Base-by-base conservation (phyloP, 169 alveolate species). In the Plasmodium gaboni region DNA sequence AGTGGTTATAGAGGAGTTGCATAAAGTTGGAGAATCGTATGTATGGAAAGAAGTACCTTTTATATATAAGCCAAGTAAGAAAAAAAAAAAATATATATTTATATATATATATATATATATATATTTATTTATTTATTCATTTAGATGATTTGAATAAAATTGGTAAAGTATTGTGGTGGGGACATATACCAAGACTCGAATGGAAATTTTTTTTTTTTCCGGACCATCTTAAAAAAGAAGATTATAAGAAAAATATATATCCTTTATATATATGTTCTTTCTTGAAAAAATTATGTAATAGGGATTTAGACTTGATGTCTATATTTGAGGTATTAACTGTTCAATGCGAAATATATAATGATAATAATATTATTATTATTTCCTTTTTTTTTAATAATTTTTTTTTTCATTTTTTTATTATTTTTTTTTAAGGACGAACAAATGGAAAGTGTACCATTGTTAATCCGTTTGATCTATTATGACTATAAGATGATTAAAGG, bases 131-230 rank as follows among this genome's bases (percentile, higher is more conserved):
- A 10, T 15, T 22, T 64, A 26, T 76, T 50, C 13, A 15, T 51
- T 53, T 55, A 80, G 90, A 48, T 1, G 48, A 80, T 60, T 26
- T 80, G 42, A 80, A 80, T 38, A 70, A 80, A 59, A 80, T 80
- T 28, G 90, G 90, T 3, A 53, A 73, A 17, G 32, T 80, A 24
- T 59, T 80, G 48, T 80, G 90, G 90, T 80, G 74, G 90, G 90
- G 90, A 2, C 90, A 80, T 71, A 46, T 80, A 26, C 90, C 90
- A 19, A 57, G 90, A 5, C 17, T 80, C 17, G 90, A 80, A 71
- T 80, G 90, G 90, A 80, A 80, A 57, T 67, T 80, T 6, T 44
- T 60, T 48, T 80, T 67, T 80, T 80, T 80, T 13, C 19, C 83
- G 2, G 55, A 80, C 24, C 44, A 63, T 24, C 46, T 61, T 42